Evolutionary conservation across 2,329 filamentous ascomycete genomes (phyloP).

Genomic region (Fusarium euwallaceae): DNA sequence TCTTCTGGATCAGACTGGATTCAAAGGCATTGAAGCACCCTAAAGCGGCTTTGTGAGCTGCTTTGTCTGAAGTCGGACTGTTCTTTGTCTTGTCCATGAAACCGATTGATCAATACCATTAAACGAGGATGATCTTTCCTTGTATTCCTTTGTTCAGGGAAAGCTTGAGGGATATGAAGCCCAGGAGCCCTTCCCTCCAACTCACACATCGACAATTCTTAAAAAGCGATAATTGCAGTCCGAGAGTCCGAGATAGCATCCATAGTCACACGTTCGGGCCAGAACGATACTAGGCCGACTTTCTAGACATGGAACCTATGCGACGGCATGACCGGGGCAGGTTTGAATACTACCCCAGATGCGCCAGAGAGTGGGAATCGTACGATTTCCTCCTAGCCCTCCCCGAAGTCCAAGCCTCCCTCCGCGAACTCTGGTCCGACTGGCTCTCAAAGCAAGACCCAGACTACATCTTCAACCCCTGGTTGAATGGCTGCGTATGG

Average conservation of each 20-base stretch:
- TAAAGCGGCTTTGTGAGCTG: background rate
- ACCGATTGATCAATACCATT: background rate
- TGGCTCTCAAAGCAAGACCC: background rate
- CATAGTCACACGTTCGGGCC: background rate
- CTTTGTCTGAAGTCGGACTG: background rate
- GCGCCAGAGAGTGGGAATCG: background rate
- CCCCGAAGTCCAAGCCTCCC: background rate
- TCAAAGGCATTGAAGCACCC: background rate
- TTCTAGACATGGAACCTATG: background rate
- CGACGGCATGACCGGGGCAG: background rate
- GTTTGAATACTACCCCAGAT: background rate
- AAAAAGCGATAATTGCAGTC: too few species aligned
- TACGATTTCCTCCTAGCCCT: background rate
- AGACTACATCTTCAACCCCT: background rate
- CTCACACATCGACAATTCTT: background rate
- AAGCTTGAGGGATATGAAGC: background rate
- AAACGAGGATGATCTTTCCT: background rate
- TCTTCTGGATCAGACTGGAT: background rate
- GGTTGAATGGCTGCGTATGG: background rate
- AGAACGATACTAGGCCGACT: background rate
- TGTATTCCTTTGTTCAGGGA: background rate
- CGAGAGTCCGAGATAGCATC: background rate
- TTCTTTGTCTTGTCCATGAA: background rate
- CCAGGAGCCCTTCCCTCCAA: background rate
- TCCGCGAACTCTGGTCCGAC: constrained; percentile 19